Evolutionary conservation across 176 grass and related monocot species (phyloP).

Genomic region (Phragmites australis): DNA sequence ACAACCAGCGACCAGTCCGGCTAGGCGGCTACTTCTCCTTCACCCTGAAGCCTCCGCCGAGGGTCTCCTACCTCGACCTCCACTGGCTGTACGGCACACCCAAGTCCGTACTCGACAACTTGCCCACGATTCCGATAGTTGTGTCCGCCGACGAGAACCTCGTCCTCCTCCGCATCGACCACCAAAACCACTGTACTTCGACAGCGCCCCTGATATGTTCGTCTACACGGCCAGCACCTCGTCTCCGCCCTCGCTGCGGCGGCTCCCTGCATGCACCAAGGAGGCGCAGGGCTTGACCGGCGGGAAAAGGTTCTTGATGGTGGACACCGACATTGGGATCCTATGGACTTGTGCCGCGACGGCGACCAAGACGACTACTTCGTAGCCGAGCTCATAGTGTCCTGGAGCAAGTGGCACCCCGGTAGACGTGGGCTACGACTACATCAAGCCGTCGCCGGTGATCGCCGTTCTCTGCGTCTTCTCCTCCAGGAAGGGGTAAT

Average conservation of each 20-base stretch:
- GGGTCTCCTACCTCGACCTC: not conserved
- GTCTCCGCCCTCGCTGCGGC: not conserved
- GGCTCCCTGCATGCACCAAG: not conserved
- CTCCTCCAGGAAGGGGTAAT: not conserved
- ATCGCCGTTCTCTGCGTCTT: not conserved
- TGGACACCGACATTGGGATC: not conserved
- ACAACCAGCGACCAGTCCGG: not conserved
- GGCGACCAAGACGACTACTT: not conserved
- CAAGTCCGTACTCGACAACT: no score
- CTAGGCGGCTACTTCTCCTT: not conserved
- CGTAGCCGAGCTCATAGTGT: not conserved
- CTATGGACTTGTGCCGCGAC: not conserved
- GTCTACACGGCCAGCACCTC: not conserved
- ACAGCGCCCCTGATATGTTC: not conserved
- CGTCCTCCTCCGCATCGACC: not conserved
- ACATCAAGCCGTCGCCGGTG: not conserved
- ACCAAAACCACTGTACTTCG: not conserved
- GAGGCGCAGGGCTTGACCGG: not conserved
- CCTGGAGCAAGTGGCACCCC: not conserved
- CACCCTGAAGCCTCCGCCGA: not conserved
- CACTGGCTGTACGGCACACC: not conserved
- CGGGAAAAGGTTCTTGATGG: not conserved
- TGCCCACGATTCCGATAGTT: not conserved
- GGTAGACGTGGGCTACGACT: no score
- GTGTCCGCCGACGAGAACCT: not conserved